Base-by-base conservation (phyloP, 257 asterid species). In the Przewalskia tangutica region DNA sequence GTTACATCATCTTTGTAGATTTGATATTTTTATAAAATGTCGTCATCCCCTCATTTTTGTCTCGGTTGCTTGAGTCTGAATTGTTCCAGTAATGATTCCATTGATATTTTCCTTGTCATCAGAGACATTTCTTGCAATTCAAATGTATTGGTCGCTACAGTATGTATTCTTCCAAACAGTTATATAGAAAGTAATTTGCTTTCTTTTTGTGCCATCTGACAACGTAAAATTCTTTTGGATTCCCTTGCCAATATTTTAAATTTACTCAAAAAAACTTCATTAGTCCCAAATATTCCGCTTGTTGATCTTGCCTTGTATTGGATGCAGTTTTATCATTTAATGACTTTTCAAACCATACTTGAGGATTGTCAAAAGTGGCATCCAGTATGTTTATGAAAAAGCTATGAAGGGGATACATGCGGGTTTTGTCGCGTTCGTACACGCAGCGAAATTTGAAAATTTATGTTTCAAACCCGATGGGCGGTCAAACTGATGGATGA, bases 1-100 rank as follows among this genome's bases (percentile, higher is more conserved):
- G 81, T 68, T 85, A 87, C 32, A 27, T n/a, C 85, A 82, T 86
- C 80, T 78, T 85, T 92, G 94, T 94, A 92, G 91, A 94, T 93
- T 27, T 27, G 32, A 27, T 27, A 27, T 27, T 27, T 27, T 27
- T 27, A 27, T 27, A 27, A 27, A 27, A 27, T 27, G 32, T 38
- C 42, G 4, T 83, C 54, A 79, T 83, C 75, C 78, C 87, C 68
- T 60, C 77, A 2, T 84, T 84, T 87, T 85, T 70, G 68, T 83
- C 88, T 89, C 56, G 83, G 70, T 90, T 83, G 88, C 88, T 88
- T 84, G 84, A 84, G 68, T 87, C 85, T 87, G 85, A 77, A 70
- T 81, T 87, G 88, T 81, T 83, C 86, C 79, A 78, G 82, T 80
- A 71, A 76, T 76, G 48, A 34, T 82, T 66, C 54, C 51, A 76